Evolutionary conservation across 2,329 filamentous ascomycete genomes (phyloP), one percentile per base, ranked within the genome.

Genomic region (Trichoderma breve): DNA sequence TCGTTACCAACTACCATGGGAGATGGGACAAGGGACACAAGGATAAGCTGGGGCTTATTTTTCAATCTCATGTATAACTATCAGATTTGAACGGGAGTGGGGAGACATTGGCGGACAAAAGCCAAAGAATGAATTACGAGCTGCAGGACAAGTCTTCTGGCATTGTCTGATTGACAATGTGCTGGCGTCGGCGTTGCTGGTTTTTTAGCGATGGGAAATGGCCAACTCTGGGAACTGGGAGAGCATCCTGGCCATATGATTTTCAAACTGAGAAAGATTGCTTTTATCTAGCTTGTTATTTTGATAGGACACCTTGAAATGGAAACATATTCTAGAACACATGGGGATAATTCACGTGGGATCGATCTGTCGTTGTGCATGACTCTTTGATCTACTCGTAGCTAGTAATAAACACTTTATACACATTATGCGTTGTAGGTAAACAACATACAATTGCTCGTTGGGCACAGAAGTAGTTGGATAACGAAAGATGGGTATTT

Each of bases 161-260:
- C 47, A 63, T 64, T 30, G 47, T 71, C 60, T 9, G 36, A 14
- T 3, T 18, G 61, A 62, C 62, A 32, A 67, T 67, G 24, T 55
- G 55, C 47, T 53, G 70, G 70, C 62, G 70, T 66, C 55, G 70
- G 70, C 70, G 70, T 64, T 60, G 32, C 30, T 61, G 51, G 57
- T 39, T 47, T 43, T 21, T 26, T 8, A 70, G 66, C 66, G 57
- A 36, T 62, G 39, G 51, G 53, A 67, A 67, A 67, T 55, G 70
- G 39, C 36, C 36, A 24, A 12, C 43, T 24, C 47, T 67, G 11
- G 24, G 26, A 32, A 30, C 39, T 28, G n/a, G 34, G 39, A 51
- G 39, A 58, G 36, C 24, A 36, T n/a, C 26, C 39, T 26, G 68
- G 24, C 34, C 43, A 39, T 24, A 11, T 58, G 12, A 57, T 70